phyloP scores from a whole-genome alignment of 2,329 filamentous ascomycete species.

The Colletotrichum salicis region DNA sequence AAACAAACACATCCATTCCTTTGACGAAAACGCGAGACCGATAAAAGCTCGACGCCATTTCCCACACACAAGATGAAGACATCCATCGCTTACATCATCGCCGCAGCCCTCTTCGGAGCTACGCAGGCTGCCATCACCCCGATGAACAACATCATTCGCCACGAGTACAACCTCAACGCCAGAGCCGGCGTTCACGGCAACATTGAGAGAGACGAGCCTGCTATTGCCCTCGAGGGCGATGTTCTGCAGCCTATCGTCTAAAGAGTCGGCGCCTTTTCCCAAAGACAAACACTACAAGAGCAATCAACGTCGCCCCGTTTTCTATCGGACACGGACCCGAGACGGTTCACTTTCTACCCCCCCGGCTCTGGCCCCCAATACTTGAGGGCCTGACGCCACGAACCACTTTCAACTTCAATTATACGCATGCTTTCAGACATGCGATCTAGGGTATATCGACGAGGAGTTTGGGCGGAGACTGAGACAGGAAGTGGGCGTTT shows the following conservation, averaged over 20 bases:
- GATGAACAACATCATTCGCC: slow-evolving; percentile 33
- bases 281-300: neutral
- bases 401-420: slow-evolving; percentile 15
- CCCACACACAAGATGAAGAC: slow-evolving; percentile 20
- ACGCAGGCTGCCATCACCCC: slow-evolving; percentile 28
- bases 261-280: neutral
- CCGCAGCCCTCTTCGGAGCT: slow-evolving; percentile 24
- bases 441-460: slow-evolving; percentile 15
- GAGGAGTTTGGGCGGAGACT: slow-evolving; percentile 9
- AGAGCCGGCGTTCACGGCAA: slow-evolving; percentile 28
- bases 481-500: slow-evolving; percentile 12
- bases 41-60: neutral
- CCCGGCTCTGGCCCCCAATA: neutral
- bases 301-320: neutral
- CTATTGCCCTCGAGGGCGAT: neutral
- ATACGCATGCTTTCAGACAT: slow-evolving; percentile 20
- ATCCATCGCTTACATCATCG: slow-evolving; percentile 21
- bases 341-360: neutral
- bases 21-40: neutral
- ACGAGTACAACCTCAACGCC: slow-evolving; percentile 34
- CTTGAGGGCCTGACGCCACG: neutral
- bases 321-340: neutral
- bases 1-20: neutral
- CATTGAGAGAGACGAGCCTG: slow-evolving; percentile 1
- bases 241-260: slow-evolving; percentile 17